Base-by-base conservation (phyloP, 1,139 yeast species). In the Kluyveromyces sp. region DNA sequence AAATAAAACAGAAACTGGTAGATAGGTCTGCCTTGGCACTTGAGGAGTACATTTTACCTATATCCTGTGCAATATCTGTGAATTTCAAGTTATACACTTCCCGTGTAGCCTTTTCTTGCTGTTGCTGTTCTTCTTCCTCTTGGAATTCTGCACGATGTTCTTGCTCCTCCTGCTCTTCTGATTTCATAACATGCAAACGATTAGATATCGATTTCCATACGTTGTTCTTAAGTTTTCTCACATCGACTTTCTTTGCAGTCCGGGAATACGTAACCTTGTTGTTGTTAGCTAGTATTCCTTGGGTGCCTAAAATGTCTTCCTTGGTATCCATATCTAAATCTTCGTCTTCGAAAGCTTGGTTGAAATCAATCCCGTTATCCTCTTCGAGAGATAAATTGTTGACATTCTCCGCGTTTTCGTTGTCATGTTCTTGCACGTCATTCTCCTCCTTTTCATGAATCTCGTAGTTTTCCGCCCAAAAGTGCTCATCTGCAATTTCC, bases 1-100 rank as follows among this genome's bases (percentile, higher is more conserved):
- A 86, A 50, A 88, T 86, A 59, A 88, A 89, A 59, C 88, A 86
- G 64, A 86, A 85, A 68, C 95, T 83, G 0, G 96, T 88, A 1
- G 96, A 85, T 7, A 89, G 67, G 50, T 89, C 96, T 49, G 73
- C 73, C 48, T 68, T 68, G 42, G 75, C 70, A 43, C 78, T 83
- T 3, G 68, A 62, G 2, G 74, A 69, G 56, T 83, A 83, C 63
- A 72, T 68, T 15, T 62, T 64, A n/a, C 74, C 74, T n/a, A 82
- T 74, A 29, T 74, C 72, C 7, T 69, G 68, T 4, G 74, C 72
- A 29, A 77, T 66, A 7, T 67, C 64, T 0, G 70, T 61, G 45
- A 73, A 66, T 34, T 50, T 55, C 31, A 66, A 44, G 4, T 46
- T 49, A 34, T 53, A 52, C 1, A 43, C 45, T 4, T 54, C 51